Evolutionary conservation across 1,284 basidiomycete genomes (phyloP).

Genomic region (Ustilago lituana): DNA sequence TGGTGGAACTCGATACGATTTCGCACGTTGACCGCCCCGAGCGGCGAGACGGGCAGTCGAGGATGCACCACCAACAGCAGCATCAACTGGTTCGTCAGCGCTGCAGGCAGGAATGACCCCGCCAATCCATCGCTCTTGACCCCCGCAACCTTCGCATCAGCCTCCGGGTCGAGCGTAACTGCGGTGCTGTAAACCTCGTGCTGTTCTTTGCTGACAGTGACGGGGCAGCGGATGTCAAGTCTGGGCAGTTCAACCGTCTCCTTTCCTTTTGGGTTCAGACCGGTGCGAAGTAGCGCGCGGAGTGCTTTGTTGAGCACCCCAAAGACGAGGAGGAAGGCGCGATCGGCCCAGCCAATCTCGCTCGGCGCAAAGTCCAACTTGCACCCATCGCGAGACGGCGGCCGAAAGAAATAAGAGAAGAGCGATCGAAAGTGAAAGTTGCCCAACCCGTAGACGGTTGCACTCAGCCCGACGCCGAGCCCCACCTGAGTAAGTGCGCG

Average conservation of each 20-base stretch:
- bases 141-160: background rate
- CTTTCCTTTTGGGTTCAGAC: background rate
- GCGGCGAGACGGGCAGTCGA: slow-evolving; percentile 16
- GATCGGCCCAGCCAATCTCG: slow-evolving; percentile 15
- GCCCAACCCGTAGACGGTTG: slow-evolving; percentile 4
- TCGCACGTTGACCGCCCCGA: slow-evolving; percentile 32
- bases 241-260: slow-evolving; percentile 14
- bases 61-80: slow-evolving; percentile 35
- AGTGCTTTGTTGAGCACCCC: slow-evolving; percentile 17
- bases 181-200: slow-evolving; percentile 1
- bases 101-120: slow-evolving; percentile 14
- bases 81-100: slow-evolving; percentile 34
- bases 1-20: slow-evolving; percentile 24
- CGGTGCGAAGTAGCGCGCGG: background rate
- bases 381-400: background rate
- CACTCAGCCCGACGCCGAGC: slow-evolving; percentile 10
- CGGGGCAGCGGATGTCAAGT: slow-evolving; percentile 18
- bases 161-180: background rate
- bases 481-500: slow-evolving; percentile 7
- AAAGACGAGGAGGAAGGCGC: slow-evolving; percentile 7
- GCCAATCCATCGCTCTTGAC: too few relatives aligned
- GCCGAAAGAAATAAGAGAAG: slow-evolving; percentile 12
- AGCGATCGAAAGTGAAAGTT: slow-evolving; percentile 12
- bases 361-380: slow-evolving; percentile 16
- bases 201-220: background rate